A percentile compares a stretch with the other conserved stretches of the same genome.
phyloP scores from a whole-genome alignment of 176 grass and related monocot genomes.

The Poa annua region DNA sequence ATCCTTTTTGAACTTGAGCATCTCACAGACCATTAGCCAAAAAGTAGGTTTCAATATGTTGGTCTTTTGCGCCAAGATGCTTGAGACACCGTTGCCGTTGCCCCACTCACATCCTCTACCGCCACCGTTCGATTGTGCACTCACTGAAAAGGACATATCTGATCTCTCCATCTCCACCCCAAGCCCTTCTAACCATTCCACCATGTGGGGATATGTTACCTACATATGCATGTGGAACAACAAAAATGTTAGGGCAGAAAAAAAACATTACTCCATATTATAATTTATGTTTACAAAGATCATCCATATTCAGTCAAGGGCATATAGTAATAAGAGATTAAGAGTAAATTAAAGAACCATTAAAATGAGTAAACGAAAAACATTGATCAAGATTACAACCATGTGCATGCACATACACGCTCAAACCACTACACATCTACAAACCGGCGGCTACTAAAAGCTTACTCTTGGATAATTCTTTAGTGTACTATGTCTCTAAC shows the following conservation, averaged over 20 bases:
- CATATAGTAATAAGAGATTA: not conserved
- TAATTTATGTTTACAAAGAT: not conserved
- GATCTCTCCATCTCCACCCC: not conserved
- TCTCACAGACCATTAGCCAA: not conserved
- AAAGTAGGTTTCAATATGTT: not conserved
- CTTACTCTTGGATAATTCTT: not conserved
- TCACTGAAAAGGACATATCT: not conserved
- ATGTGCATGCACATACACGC: not conserved
- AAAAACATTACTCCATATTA: not conserved
- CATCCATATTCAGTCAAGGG: not conserved
- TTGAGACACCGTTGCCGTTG: constrained; percentile 2
- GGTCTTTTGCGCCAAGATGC: not conserved
- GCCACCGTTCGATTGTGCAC: not conserved
- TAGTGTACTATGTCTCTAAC: no score
- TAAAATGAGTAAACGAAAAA: not conserved
- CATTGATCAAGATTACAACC: not conserved
- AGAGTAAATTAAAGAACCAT: not conserved
- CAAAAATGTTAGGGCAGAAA: not conserved
- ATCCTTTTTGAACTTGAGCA: not conserved
- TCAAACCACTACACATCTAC: not conserved
- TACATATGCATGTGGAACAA: not conserved
- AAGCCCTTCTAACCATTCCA: constrained; percentile 1
- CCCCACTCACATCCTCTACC: not conserved
- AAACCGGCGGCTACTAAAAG: not conserved
- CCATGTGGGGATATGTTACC: not conserved